Conservation (phyloP, 768 basidiomycete genomes). For the Boletus eberwhitei region DNA sequence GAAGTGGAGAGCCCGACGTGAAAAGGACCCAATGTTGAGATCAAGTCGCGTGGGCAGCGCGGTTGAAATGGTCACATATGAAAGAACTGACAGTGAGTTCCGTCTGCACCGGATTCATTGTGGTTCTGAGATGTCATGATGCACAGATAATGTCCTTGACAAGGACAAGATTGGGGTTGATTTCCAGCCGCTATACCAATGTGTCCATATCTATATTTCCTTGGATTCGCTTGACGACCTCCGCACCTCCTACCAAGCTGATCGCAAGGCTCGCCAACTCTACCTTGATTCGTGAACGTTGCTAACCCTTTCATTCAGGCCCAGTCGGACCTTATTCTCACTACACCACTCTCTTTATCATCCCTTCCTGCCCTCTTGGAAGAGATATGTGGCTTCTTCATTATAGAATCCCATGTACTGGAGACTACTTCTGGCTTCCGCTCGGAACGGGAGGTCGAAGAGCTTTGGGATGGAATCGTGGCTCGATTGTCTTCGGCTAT, state of each 20-base stretch:
- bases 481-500: constrained; percentile 70
- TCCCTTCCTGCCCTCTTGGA: constrained; percentile 78
- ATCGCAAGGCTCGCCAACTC: constrained; percentile 66
- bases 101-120: not conserved
- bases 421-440: constrained; percentile 87
- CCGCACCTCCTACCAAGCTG: constrained; percentile 92
- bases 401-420: constrained; percentile 90
- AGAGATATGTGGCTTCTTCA: constrained; percentile 96
- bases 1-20: constrained; percentile 79
- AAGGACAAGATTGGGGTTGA: constrained; percentile 87
- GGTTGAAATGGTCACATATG: constrained; percentile 87
- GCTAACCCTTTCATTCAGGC: constrained; percentile 51
- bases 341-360: constrained; percentile 59
- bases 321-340: constrained; percentile 95
- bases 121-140: constrained; percentile 9
- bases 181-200: constrained; percentile 93
- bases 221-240: constrained; percentile 89
- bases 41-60: constrained; percentile 83
- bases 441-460: constrained; percentile 88
- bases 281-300: not conserved
- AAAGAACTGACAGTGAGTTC: constrained; percentile 88
- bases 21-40: constrained; percentile 78
- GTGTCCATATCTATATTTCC: constrained; percentile 93
- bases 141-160: constrained; percentile 82
- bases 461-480: constrained; percentile 90